Evolutionary conservation across 2,329 filamentous ascomycete genomes (phyloP).

Genomic region (Escovopsis weberi): DNA sequence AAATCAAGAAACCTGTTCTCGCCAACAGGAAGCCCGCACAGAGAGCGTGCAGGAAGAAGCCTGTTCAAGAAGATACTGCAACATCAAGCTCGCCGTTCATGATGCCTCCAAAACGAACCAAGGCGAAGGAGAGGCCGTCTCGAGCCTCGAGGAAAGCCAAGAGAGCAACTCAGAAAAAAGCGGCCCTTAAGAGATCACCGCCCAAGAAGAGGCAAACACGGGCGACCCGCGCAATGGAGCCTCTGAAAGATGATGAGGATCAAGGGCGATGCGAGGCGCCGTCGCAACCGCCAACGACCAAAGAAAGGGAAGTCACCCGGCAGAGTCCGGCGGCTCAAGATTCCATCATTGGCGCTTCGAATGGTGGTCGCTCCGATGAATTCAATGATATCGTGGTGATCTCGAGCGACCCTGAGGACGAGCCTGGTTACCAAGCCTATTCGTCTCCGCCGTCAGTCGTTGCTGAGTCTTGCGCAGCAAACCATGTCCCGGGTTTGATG

Average conservation of each 20-base stretch:
- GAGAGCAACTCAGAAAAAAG: not conserved
- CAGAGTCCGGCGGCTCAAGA: not conserved
- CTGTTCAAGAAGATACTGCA: slow-evolving; percentile 7
- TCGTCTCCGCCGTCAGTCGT: too few relatives aligned
- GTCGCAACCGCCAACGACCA: not conserved
- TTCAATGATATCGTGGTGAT: not conserved
- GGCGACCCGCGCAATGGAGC: not conserved
- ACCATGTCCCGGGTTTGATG: not conserved
- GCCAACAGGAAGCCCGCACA: not conserved
- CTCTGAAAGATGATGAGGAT: not conserved
- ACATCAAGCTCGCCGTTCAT: slow-evolving; percentile 7
- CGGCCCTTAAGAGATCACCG: not conserved
- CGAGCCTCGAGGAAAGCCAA: not conserved
- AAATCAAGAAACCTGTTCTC: slow-evolving; percentile 9
- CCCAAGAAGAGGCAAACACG: slow-evolving; percentile 5
- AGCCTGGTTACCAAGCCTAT: too few relatives aligned
- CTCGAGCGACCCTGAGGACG: not conserved
- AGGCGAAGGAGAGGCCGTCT: not conserved
- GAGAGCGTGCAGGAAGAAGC: slow-evolving; percentile 6
- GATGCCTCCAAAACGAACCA: not conserved
- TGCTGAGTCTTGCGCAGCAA: too few relatives aligned
- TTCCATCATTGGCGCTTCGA: not conserved
- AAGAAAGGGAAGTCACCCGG: not conserved
- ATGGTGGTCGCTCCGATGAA: not conserved
- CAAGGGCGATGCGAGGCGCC: not conserved